phyloP scores from a whole-genome alignment of 2,329 filamentous ascomycete species.

The Leptographium lundbergii region DNA sequence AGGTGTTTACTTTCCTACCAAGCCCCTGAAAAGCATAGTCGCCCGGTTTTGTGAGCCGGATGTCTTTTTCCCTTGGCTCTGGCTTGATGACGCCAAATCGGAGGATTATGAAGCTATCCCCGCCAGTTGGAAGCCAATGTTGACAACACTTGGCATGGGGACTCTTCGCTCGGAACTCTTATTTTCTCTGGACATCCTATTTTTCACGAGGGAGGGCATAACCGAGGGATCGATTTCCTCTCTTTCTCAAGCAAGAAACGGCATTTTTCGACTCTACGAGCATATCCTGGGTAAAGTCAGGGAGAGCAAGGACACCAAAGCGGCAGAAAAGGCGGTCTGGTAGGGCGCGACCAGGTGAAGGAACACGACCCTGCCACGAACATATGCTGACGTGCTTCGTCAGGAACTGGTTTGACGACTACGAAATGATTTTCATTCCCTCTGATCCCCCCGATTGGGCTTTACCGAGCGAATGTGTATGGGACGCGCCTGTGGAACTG shows the following conservation, averaged over 20 bases:
- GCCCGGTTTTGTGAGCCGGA: slow-evolving; percentile 6
- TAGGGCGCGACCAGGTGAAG: neutral
- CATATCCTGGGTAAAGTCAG: neutral
- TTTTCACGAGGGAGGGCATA: neutral
- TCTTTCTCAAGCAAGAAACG: neutral
- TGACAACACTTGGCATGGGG: neutral
- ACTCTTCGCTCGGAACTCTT: neutral
- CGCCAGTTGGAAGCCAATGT: slow-evolving; percentile 1
- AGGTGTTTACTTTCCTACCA: slow-evolving; percentile 6
- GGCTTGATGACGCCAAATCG: slow-evolving; percentile 1
- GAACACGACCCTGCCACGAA: neutral
- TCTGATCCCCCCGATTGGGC: neutral
- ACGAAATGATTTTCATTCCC: neutral
- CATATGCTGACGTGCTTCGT: neutral
- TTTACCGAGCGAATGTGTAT: slow-evolving; percentile 3
- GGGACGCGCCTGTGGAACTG: slow-evolving; percentile 5
- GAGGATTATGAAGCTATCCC: neutral
- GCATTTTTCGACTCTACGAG: neutral
- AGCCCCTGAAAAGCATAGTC: neutral
- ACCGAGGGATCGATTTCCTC: neutral
- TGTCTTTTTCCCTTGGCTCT: slow-evolving; percentile 13
- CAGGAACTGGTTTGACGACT: neutral
- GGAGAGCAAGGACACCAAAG: neutral
- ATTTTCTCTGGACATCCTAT: neutral
- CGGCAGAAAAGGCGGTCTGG: neutral